Base-by-base conservation (phyloP, 495 filamentous ascomycete genomes). In the Trichoderma reesei region DNA sequence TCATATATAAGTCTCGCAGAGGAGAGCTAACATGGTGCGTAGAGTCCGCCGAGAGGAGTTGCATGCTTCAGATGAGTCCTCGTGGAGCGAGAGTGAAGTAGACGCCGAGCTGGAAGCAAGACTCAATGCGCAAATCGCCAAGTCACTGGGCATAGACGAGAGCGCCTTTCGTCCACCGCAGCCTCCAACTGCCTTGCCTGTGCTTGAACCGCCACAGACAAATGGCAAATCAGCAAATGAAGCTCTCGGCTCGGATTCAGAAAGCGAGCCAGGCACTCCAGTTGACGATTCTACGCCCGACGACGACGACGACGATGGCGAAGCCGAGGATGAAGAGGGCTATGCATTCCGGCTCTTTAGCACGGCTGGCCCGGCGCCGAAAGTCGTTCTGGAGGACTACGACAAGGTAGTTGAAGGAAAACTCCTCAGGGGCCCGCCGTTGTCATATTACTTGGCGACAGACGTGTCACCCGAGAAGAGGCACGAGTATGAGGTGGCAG, bases 281-380 rank as follows among this genome's bases (percentile, higher is more conserved):
- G 26, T 26, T 9, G 51, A 56, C 7, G 20, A 2, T 31, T 56
- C 51, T 56, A 9, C 26, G 26, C 7, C 8, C 51, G 34, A 66
- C 13, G 64, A 48, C 9, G 67, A 63, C n/a, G n/a, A n/a, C n/a
- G n/a, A n/a, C n/a, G n/a, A n/a, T 46, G 62, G 39, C 42, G 60
- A 64, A 10, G 66, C 67, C 18, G 48, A 66, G 5, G 69, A 67
- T 36, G 73, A 76, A 18, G 75, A n/a, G n/a, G n/a, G 75, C 41
- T 80, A 81, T 60, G 77, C 76, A 31, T 84, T 86, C 70, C 74
- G 78, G 3, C 75, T 85, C 59, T 85, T 85, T 65, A 76, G 80
- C 41, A 72, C 75, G n/a, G 70, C 74, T 18, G 68, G 68, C 18
- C 67, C 73, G 1, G 68, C 68, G 3, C 72, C 68, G 20, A 72